Percentiles rank a stretch among this genome's conserved stretches.
These are phyloP conservation scores for Eimeria falciformis DNA, from an alignment of 169 alveolate species.

Conservation along the genomic window DNA sequence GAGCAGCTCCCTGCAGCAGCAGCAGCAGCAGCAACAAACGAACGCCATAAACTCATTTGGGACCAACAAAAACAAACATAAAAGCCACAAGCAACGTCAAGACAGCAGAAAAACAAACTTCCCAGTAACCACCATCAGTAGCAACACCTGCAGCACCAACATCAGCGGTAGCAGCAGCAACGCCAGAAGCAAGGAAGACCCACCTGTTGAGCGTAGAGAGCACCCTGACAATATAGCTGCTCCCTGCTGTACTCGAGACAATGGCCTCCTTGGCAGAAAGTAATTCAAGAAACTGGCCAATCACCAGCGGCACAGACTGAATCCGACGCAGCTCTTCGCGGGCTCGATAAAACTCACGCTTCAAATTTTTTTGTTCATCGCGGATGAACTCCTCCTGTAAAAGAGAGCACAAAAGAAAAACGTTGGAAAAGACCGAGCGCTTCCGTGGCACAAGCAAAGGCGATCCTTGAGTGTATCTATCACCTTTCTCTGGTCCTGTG, in stretches of 20 bases:
- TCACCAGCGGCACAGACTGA: constrained; percentile 98
- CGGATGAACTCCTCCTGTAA: constrained; percentile 91
- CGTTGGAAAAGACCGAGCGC: too few relatives aligned
- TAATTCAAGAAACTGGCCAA: constrained; percentile 99
- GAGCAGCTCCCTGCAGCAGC: constrained; percentile 97
- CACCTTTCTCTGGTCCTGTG: neutral
- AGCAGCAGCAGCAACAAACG: too few relatives aligned
- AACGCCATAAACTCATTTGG: too few relatives aligned
- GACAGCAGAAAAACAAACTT: neutral
- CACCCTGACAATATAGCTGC: constrained; percentile 98
- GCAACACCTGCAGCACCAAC: too few relatives aligned
- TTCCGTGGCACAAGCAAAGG: too few relatives aligned
- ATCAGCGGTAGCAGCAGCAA: too few relatives aligned
- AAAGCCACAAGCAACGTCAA: neutral
- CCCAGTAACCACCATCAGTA: neutral
- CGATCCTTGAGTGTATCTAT: too few relatives aligned
- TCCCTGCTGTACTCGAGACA: constrained; percentile 97
- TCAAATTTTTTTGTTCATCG: constrained; percentile 98
- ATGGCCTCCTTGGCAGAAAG: constrained; percentile 98
- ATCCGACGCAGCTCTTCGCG: constrained; percentile 98
- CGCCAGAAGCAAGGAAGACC: too few relatives aligned
- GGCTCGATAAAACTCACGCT: constrained; percentile 97
- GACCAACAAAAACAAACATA: neutral
- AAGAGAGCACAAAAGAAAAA: too few relatives aligned
- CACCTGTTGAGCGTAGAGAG: constrained; percentile 96